Evolutionary conservation across 2,329 filamentous ascomycete species (phyloP).

Genomic region (Trichoderma asperellum): DNA sequence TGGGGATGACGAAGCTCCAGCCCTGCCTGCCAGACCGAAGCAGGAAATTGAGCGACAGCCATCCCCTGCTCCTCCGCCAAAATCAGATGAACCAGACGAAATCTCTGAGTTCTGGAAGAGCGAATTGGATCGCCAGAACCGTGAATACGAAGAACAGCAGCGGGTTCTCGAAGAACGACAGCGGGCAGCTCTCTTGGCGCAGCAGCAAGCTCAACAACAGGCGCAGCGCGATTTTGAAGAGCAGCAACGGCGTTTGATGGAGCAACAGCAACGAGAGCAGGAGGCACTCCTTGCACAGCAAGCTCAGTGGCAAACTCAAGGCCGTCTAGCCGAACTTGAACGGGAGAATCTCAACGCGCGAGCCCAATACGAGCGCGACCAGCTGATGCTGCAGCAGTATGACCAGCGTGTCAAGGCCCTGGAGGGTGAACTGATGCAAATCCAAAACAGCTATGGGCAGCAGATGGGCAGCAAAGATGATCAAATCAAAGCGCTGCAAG

Average conservation of each 20-base stretch:
- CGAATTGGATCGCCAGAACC: constrained; percentile 86
- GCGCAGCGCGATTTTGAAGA: constrained; percentile 96
- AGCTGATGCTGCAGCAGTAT: constrained; percentile 95
- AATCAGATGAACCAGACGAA: constrained; percentile 82
- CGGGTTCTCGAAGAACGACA: constrained; percentile 84
- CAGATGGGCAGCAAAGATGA: constrained; percentile 91
- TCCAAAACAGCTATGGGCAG: constrained; percentile 81
- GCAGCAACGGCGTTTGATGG: constrained; percentile 82
- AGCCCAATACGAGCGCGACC: constrained; percentile 95
- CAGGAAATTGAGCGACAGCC: constrained; percentile 71
- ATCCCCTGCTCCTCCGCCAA: constrained; percentile 66
- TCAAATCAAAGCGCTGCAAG: constrained; percentile 87
- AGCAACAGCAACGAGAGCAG: constrained; percentile 89
- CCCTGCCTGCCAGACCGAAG: constrained; percentile 79
- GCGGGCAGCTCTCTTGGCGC: constrained; percentile 76
- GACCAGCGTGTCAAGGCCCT: constrained; percentile 92
- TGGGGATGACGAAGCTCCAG: constrained; percentile 82
- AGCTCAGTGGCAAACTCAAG: constrained; percentile 90
- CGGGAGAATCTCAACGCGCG: constrained; percentile 92
- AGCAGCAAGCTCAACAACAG: constrained; percentile 81
- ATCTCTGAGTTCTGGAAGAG: constrained; percentile 99
- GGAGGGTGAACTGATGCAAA: constrained; percentile 81
- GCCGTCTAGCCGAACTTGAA: constrained; percentile 92
- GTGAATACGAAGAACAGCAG: constrained; percentile 95
- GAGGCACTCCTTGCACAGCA: constrained; percentile 89